Base-by-base conservation (phyloP, 1,139 yeast genomes). In the Torulaspora globosa region DNA sequence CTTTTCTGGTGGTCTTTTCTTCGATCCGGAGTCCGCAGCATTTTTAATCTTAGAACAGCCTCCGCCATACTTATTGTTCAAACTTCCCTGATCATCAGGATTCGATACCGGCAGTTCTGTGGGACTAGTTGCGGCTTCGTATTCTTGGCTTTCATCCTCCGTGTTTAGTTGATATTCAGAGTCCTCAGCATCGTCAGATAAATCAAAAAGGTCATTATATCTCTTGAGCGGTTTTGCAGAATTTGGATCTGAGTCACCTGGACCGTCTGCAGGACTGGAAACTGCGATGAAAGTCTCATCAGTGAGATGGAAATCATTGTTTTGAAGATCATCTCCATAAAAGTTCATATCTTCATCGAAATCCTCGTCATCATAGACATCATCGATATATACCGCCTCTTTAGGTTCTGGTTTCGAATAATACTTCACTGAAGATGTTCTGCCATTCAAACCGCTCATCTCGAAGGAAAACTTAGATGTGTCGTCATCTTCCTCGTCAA, bases 361-460 rank as follows among this genome's bases (percentile, higher is more conserved):
- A 45, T 69, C 82, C 48, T 80, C 81, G 53, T 79, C 75, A 45
- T 70, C 81, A 49, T 67, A 60, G 16, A 64, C 47, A 49, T 70
- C 74, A 53, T 71, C 66, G 10, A 70, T 55, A 36, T 70, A 71
- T 16, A 63, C 58, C 4, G 63, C 63, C 16, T 57, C 59, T 12
- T 51, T 49, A 5, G 53, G 51, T 19, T 53, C 57, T n/a, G 63
- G 60, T 44, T 59, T 67, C 42, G 67, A 56, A 43, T 81, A 80
- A 56, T 80, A 81, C 55, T 80, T 78, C 9, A 80, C 76, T 0
- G 85, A 80, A 0, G 81, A 73, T 50, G 80, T 80, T 55, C 86
- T 65, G 2, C 85, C 86, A 18, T 79, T 77, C 7, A 60, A 40
- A 12, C 69, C 70, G 47, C 76, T 80, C 46, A 73, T 70, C 37